phyloP scores from a whole-genome alignment of 768 basidiomycete genomes.

The Mycena capillaripes region DNA sequence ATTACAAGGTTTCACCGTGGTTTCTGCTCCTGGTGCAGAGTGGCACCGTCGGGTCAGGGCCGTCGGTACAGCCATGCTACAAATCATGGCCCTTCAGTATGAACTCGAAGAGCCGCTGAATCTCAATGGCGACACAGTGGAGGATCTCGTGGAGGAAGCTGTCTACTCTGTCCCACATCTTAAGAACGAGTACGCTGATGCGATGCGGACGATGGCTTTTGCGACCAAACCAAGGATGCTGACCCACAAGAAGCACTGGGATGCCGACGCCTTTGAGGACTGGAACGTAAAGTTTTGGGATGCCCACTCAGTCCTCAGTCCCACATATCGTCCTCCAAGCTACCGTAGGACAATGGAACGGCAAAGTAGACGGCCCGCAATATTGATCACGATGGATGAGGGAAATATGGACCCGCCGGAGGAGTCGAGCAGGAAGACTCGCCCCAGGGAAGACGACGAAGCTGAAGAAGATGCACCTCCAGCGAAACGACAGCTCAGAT shows the following conservation, averaged over 20 bases:
- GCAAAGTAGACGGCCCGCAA: no score
- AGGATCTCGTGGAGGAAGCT: neutral
- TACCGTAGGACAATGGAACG: no score
- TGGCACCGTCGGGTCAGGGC: neutral
- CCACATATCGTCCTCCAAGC: conserved; percentile 1
- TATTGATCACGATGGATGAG: no score
- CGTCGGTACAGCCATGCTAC: neutral
- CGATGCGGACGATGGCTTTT: neutral
- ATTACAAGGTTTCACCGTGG: no score
- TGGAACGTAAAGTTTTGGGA: neutral
- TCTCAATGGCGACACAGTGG: conserved; percentile 3
- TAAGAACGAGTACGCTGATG: neutral
- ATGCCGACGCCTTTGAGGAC: neutral
- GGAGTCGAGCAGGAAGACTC: neutral
- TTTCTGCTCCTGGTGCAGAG: conserved; percentile 1
- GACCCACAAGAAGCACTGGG: conserved; percentile 11
- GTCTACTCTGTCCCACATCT: neutral
- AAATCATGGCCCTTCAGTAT: conserved; percentile 9
- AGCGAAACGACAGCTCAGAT: neutral
- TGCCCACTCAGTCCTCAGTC: neutral
- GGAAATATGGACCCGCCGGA: no score
- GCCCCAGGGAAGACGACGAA: neutral
- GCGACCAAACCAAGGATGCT: neutral
- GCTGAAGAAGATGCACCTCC: neutral
- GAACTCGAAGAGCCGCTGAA: conserved; percentile 14